Evolutionary conservation across 1,284 basidiomycete species (phyloP).

Genomic region (Leccinum fallax): DNA sequence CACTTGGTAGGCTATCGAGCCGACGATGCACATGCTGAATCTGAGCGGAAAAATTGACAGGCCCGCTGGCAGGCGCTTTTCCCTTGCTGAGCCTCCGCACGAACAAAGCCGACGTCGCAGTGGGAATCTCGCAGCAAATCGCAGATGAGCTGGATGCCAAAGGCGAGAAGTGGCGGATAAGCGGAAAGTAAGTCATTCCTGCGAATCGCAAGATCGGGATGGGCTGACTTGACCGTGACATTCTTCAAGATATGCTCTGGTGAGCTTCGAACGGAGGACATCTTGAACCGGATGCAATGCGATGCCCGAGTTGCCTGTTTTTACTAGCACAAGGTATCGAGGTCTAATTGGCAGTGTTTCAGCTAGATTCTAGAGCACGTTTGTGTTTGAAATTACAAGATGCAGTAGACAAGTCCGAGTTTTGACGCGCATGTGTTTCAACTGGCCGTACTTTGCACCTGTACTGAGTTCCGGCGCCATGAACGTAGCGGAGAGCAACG

Average conservation of each 20-base stretch:
- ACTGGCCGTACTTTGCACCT: background rate
- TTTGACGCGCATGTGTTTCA: background rate
- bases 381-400: background rate
- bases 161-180: slow-evolving; percentile 78
- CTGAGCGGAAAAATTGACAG: slow-evolving; percentile 39
- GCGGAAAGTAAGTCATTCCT: slow-evolving; percentile 66
- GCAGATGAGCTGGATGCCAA: slow-evolving; percentile 68
- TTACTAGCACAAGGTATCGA: background rate
- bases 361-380: background rate
- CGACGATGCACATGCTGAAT: background rate
- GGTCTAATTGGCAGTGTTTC: background rate
- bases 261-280: slow-evolving; percentile 31
- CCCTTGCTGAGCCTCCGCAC: slow-evolving; percentile 87
- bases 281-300: slow-evolving; percentile 3
- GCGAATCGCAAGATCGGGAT: background rate
- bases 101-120: slow-evolving; percentile 95
- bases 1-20: slow-evolving; percentile 60
- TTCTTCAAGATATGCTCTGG: slow-evolving; percentile 31
- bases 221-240: background rate
- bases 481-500: background rate
- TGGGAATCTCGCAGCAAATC: slow-evolving; percentile 69
- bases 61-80: slow-evolving; percentile 79
- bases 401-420: background rate
- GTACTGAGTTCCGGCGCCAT: background rate
- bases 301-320: background rate